These are phyloP conservation scores for Chrysosporium queenslandicum DNA, from an alignment of 2,329 filamentous ascomycete genomes.

Conservation along the genomic window DNA sequence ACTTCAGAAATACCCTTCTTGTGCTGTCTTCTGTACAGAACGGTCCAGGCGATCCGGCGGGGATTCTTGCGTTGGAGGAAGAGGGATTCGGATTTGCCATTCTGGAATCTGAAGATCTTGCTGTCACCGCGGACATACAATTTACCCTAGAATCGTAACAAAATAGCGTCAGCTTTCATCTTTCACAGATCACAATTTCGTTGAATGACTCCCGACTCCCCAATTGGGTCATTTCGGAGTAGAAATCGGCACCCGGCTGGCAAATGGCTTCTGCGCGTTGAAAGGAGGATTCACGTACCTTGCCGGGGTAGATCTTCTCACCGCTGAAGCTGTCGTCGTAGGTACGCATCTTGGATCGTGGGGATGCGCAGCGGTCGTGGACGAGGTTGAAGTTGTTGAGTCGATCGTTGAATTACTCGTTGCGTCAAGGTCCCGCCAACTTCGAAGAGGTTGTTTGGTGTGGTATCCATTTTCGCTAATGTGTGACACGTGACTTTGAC, in stretches of 20 bases:
- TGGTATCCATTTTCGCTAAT: conserved; percentile 36
- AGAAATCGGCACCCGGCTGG: conserved; percentile 8
- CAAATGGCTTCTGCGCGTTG: conserved; percentile 11
- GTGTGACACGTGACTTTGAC: conserved; percentile 33
- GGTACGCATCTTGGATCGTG: conserved; percentile 54
- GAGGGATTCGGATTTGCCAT: conserved; percentile 98
- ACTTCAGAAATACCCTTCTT: conserved; percentile 99
- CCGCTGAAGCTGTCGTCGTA: conserved; percentile 72
- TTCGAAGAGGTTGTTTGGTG: conserved; percentile 26
- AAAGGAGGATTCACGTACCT: conserved; percentile 46
- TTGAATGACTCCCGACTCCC: conserved; percentile 6
- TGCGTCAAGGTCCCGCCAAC: conserved; percentile 18
- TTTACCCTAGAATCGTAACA: conserved; percentile 64
- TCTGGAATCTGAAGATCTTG: conserved; percentile 99
- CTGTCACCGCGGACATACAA: conserved; percentile 98
- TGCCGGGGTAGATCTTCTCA: conserved; percentile 70
- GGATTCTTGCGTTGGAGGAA: conserved; percentile 99
- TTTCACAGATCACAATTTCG: background rate
- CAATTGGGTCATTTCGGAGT: conserved; percentile 2
- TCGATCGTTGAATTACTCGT: conserved; percentile 37
- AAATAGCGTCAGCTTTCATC: conserved; percentile 13
- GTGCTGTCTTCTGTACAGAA: conserved; percentile 96
- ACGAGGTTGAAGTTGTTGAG: conserved; percentile 27
- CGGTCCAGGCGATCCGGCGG: conserved; percentile 97
- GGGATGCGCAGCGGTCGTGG: conserved; percentile 36